Base-by-base conservation (phyloP, 2,329 filamentous ascomycete species). In the Trichoderma citrinoviride region DNA sequence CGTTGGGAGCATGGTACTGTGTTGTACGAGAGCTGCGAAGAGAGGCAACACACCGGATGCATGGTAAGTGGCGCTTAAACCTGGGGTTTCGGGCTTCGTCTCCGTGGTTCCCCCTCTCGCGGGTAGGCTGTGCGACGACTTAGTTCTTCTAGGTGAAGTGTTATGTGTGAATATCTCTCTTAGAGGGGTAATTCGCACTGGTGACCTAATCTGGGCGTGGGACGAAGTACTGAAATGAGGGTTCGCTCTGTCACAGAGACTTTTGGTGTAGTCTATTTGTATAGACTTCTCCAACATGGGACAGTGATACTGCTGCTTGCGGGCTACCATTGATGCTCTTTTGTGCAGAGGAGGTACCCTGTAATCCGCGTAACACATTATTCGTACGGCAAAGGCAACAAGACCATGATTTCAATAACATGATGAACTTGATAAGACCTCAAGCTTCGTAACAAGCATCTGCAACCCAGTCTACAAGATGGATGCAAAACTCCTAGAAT, bases 81-180 rank as follows among this genome's bases (percentile, higher is more conserved):
- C 58, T 62, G 49, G 58, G 58, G 58, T 19, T 43, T 41, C 10
- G 33, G 10, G 33, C 10, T 7, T 29, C 27, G 7, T 29, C 4
- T 29, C 27, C 27, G 27, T 29, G 33, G 33, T 14, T 10, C 33
- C n/a, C 10, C 25, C 49, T 40, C 58, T 61, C 46, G 43, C 47
- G 40, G 58, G 49, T 54, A 62, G 58, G 58, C 25, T 54, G 58
- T 54, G 58, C 25, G 46, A 62, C 49, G 49, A 50, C 19, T 5
- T 21, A 21, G 52, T 5, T 21, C 14, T 27, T 14, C 15, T 23
- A 44, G 29, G 40, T 15, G 17, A 57, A 57, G n/a, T 27, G 25
- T 19, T 52, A 27, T 8, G n/a, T 23, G 33, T 19, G 23, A 12
- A 37, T 8, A 5, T 37, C 33, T 37, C 12, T 29, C 15, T 15